A percentile compares a stretch with the other conserved stretches of the same genome.
Evolutionary conservation across 768 basidiomycete species (phyloP).

Genomic region (Auricularia sp.): DNA sequence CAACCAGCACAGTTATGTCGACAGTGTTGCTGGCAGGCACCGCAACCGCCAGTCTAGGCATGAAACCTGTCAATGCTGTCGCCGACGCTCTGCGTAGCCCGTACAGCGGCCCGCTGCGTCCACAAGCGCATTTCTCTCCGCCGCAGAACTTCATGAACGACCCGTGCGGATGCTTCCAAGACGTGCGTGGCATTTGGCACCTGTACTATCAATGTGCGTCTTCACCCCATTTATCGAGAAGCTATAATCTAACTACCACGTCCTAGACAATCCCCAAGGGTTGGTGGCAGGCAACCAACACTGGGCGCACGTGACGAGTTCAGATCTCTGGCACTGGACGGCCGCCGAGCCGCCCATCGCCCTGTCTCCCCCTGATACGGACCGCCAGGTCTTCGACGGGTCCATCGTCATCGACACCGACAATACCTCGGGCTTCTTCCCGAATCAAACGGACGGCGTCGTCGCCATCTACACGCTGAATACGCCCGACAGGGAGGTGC

Average conservation of each 20-base stretch:
- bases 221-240: background rate
- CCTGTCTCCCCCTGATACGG: slow-evolving; percentile 15
- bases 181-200: slow-evolving; percentile 18
- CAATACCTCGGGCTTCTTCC: slow-evolving; percentile 22
- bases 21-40: no score
- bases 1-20: no score
- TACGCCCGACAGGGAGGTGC: slow-evolving; percentile 14
- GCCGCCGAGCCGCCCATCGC: slow-evolving; percentile 18
- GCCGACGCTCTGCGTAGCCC: no score
- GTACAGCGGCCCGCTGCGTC: slow-evolving; percentile 16
- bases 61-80: no score
- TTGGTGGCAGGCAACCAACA: slow-evolving; percentile 19
- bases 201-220: slow-evolving; percentile 20
- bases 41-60: no score
- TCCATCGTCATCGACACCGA: slow-evolving; percentile 16
- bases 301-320: slow-evolving; percentile 23
- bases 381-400: slow-evolving; percentile 16
- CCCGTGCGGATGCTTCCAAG: slow-evolving; percentile 16
- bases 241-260: background rate
- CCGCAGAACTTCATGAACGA: slow-evolving; percentile 20
- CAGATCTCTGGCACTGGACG: slow-evolving; percentile 19
- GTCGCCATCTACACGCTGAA: slow-evolving; percentile 22
- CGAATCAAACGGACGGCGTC: slow-evolving; percentile 11
- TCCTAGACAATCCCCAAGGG: slow-evolving; percentile 10
- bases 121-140: slow-evolving; percentile 20